Conservation (phyloP, 106 monocot genomes). For the Dendrobium officinale region DNA sequence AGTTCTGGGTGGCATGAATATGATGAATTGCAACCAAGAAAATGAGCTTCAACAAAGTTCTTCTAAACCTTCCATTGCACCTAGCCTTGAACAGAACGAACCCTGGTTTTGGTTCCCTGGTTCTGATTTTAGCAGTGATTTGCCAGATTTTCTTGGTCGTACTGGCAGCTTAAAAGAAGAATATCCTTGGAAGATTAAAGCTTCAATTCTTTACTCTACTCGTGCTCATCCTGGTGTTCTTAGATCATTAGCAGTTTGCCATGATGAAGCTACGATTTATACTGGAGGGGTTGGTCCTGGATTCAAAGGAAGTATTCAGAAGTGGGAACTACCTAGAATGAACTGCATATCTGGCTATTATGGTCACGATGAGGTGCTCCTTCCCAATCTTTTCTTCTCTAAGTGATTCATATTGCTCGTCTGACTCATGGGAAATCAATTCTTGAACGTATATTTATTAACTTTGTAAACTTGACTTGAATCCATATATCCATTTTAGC, state of each 20-base stretch:
- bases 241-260: slow-evolving; percentile 55
- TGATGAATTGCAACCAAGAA: slow-evolving; percentile 23
- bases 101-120: slow-evolving; percentile 94
- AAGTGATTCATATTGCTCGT: not conserved
- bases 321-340: slow-evolving; percentile 85
- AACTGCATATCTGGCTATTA: slow-evolving; percentile 88
- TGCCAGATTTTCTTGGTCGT: slow-evolving; percentile 57
- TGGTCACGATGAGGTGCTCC: slow-evolving; percentile 94
- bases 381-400: not conserved
- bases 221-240: slow-evolving; percentile 89
- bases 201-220: slow-evolving; percentile 63
- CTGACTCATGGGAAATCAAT: not conserved
- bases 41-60: slow-evolving; percentile 31
- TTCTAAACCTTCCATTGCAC: slow-evolving; percentile 8
- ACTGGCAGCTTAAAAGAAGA: slow-evolving; percentile 50
- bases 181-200: slow-evolving; percentile 82
- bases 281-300: slow-evolving; percentile 96
- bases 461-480: not conserved
- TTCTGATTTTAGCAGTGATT: slow-evolving; percentile 44
- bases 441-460: not conserved
- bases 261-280: slow-evolving; percentile 76
- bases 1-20: slow-evolving; percentile 24
- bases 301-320: slow-evolving; percentile 92
- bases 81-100: slow-evolving; percentile 26
- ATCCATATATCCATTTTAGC: too few species aligned